phyloP scores from a whole-genome alignment of 441 rosid species.

The Melastoma candidum region DNA sequence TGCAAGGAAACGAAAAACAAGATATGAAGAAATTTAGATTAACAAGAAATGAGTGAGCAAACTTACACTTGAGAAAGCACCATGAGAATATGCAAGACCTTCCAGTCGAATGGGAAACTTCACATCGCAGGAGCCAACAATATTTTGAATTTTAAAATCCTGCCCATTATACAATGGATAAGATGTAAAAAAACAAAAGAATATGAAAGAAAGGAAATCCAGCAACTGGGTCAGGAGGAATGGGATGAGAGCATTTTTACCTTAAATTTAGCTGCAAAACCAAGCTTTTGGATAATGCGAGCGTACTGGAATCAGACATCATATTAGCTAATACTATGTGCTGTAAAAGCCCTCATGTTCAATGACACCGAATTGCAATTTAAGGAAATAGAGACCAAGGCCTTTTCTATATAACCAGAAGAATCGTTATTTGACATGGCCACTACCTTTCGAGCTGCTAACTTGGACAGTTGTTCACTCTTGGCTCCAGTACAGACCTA shows the following conservation, averaged over 20 bases:
- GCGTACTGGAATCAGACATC: constrained; percentile 40
- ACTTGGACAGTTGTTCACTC: constrained; percentile 67
- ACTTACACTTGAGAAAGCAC: constrained; percentile 71
- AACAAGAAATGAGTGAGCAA: not conserved
- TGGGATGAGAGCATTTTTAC: constrained; percentile 17
- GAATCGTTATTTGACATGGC: too few relatives aligned
- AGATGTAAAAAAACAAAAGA: not conserved
- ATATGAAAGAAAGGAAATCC: too few relatives aligned
- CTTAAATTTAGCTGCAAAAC: constrained; percentile 77
- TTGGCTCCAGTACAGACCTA: constrained; percentile 86
- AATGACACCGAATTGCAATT: too few relatives aligned
- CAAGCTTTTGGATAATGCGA: constrained; percentile 70
- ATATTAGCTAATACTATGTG: not conserved
- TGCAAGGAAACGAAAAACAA: too few relatives aligned
- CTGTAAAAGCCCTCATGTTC: not conserved
- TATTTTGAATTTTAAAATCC: constrained; percentile 84
- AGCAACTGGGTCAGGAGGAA: not conserved
- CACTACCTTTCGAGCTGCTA: constrained; percentile 71
- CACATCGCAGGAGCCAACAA: constrained; percentile 78
- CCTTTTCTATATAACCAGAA: too few relatives aligned
- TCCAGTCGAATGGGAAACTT: constrained; percentile 72
- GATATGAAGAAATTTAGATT: too few relatives aligned
- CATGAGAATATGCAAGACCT: constrained; percentile 70
- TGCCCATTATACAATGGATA: constrained; percentile 14
- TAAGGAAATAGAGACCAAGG: too few relatives aligned